Base-by-base conservation (phyloP, 495 filamentous ascomycete genomes). In the Xylaria palmicola region DNA sequence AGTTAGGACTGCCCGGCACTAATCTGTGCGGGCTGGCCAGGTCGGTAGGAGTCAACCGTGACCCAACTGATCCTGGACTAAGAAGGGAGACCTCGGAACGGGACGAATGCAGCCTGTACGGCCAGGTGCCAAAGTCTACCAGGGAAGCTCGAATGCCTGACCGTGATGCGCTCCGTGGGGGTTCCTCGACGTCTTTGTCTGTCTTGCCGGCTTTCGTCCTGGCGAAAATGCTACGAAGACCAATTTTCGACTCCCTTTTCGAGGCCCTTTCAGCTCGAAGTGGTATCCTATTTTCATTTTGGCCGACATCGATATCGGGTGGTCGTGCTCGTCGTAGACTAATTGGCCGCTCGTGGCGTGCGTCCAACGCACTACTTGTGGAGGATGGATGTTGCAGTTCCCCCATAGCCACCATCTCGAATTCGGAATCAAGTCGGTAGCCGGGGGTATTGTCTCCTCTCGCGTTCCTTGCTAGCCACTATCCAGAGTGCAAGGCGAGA, bases 221-320 rank as follows among this genome's bases (percentile, higher is more conserved):
- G 44, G 75, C 65, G 60, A 84, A 84, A 20, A 84, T 77, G 40
- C 65, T 76, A 48, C 79, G 71, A 41, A 85, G 63, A 20, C 80
- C 81, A 32, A 81, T 67, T 64, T 72, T 79, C 10, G 82, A 85
- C 43, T 80, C 80, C 50, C 79, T 65, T 47, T 65, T 69, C 9
- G 52, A 51, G 6, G 65, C 43, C 30, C 36, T 63, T 17, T 68
- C 62, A 17, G 65, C 49, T 32, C 67, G 69, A 47, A 67, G 45
- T 20, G 67, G 65, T 4, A 65, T 43, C 39, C 58, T 65, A 49
- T 44, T 60, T 34, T 69, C 69, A 39, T 59, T 57, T 27, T 40
- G 57, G 6, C 64, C 36, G 27, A 66, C 27, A 6, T 60, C 56
- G 13, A 67, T 65, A 32, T 72, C 62, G 52, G 69, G 67, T 26